Evolutionary conservation across 495 filamentous ascomycete species (phyloP).

Genomic region (Massariosphaeria phaeospora): DNA sequence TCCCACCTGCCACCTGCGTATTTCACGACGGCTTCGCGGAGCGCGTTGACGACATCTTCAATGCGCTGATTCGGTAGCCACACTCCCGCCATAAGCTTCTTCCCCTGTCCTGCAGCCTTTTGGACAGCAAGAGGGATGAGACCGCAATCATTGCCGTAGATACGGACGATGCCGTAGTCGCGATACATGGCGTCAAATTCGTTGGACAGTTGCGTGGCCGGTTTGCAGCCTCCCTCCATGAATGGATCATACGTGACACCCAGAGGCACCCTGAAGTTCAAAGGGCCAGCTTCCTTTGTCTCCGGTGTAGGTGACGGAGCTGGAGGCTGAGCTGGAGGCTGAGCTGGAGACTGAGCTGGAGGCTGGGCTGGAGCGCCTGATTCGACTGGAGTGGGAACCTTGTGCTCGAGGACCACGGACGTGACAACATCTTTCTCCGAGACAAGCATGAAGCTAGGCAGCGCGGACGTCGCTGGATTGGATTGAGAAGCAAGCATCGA

Average conservation of each 20-base stretch:
- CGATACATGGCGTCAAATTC: conserved; percentile 57
- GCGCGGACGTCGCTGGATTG: background rate
- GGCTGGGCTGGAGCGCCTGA: background rate
- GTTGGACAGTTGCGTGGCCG: conserved; percentile 52
- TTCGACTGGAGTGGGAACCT: background rate
- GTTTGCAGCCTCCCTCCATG: conserved; percentile 58
- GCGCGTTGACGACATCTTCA: conserved; percentile 42
- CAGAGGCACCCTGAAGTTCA: conserved; percentile 10
- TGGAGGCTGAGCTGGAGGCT: background rate
- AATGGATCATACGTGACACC: conserved; percentile 27
- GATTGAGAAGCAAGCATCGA: background rate
- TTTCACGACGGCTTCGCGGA: conserved; percentile 45
- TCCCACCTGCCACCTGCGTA: conserved; percentile 57
- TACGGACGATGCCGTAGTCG: conserved; percentile 58
- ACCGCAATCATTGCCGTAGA: conserved; percentile 79
- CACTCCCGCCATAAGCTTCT: conserved; percentile 70
- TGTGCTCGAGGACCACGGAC: background rate
- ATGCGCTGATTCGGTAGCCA: conserved; percentile 53
- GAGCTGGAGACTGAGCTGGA: background rate
- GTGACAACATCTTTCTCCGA: background rate
- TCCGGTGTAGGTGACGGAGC: background rate
- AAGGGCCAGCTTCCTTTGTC: background rate
- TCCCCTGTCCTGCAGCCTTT: conserved; percentile 53
- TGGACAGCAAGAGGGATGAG: conserved; percentile 57
- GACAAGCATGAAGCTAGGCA: background rate